These are phyloP conservation scores for Apiotrichum sp. DNA, from an alignment of 1,284 basidiomycete genomes.

Conservation along the genomic window DNA sequence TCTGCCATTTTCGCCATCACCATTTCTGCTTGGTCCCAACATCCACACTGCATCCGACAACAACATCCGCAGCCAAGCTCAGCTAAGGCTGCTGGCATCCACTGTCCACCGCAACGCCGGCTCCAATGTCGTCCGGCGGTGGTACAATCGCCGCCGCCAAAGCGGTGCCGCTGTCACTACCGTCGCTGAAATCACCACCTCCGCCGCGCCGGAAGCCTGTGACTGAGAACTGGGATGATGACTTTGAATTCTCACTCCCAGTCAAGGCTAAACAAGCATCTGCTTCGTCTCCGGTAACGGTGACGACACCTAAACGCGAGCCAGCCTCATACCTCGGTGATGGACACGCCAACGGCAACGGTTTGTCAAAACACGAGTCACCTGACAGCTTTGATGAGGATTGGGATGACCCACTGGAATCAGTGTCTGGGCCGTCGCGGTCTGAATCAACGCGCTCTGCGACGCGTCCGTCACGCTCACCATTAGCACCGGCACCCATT, in stretches of 20 bases:
- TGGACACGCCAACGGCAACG: conserved; percentile 4
- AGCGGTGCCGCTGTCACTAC: not conserved
- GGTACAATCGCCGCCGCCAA: conserved; percentile 1
- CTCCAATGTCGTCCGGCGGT: conserved; percentile 5
- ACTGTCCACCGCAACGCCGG: too few species aligned
- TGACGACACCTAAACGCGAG: conserved; percentile 8
- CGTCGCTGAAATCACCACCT: not conserved
- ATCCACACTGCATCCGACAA: too few species aligned
- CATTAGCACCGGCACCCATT: not conserved
- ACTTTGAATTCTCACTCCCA: conserved; percentile 39
- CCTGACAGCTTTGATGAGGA: conserved; percentile 19
- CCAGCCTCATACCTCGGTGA: not conserved
- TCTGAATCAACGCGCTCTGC: not conserved
- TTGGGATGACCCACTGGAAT: conserved; percentile 16
- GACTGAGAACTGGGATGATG: conserved; percentile 46
- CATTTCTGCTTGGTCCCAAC: too few species aligned
- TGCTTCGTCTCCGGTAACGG: not conserved
- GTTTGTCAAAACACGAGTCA: conserved; percentile 1
- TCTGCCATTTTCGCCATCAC: too few species aligned
- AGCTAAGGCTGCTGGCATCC: too few species aligned
- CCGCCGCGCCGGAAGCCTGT: conserved; percentile 2
- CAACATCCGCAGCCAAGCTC: too few species aligned
- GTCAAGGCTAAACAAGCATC: not conserved
- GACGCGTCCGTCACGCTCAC: conserved; percentile 3
- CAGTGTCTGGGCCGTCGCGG: conserved; percentile 10